phyloP scores from a whole-genome alignment of 1,284 basidiomycete species.

The Tilletia walkeri region DNA sequence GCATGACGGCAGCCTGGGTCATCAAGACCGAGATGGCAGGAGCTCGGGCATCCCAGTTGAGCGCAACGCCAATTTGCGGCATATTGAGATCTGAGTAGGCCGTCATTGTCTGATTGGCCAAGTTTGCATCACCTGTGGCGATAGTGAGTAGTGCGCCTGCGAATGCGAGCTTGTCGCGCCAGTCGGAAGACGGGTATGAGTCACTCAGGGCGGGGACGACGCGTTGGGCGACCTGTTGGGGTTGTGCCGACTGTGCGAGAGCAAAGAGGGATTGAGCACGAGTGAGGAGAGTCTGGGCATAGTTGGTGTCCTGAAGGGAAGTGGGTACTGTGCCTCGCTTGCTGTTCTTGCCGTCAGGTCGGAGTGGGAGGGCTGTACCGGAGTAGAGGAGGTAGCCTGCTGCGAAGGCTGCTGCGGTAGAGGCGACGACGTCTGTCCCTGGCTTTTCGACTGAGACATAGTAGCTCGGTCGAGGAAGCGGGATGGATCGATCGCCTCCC shows the following conservation, averaged over 20 bases:
- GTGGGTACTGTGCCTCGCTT: slow-evolving; percentile 57
- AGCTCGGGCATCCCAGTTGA: slow-evolving; percentile 85
- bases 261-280: slow-evolving; percentile 74
- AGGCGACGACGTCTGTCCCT: slow-evolving; percentile 83
- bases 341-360: slow-evolving; percentile 9
- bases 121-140: slow-evolving; percentile 65
- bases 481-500: slow-evolving; percentile 81
- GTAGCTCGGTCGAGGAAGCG: slow-evolving; percentile 70
- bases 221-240: slow-evolving; percentile 60
- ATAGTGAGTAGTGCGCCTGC: slow-evolving; percentile 74
- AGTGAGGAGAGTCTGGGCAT: slow-evolving; percentile 67
- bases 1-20: slow-evolving; percentile 57
- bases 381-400: slow-evolving; percentile 78
- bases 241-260: slow-evolving; percentile 65
- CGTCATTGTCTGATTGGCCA: slow-evolving; percentile 67
- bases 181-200: slow-evolving; percentile 72
- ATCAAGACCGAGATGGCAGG: slow-evolving; percentile 75
- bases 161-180: slow-evolving; percentile 61
- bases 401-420: slow-evolving; percentile 78
- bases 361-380: slow-evolving; percentile 58
- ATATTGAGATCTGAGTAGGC: slow-evolving; percentile 61
- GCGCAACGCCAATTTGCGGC: slow-evolving; percentile 59
- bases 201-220: slow-evolving; percentile 67
- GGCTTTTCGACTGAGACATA: slow-evolving; percentile 73
- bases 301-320: slow-evolving; percentile 71